Evolutionary conservation across 495 filamentous ascomycete species (phyloP), one percentile per base, ranked within the genome.

Genomic region (Copromyces sp.): DNA sequence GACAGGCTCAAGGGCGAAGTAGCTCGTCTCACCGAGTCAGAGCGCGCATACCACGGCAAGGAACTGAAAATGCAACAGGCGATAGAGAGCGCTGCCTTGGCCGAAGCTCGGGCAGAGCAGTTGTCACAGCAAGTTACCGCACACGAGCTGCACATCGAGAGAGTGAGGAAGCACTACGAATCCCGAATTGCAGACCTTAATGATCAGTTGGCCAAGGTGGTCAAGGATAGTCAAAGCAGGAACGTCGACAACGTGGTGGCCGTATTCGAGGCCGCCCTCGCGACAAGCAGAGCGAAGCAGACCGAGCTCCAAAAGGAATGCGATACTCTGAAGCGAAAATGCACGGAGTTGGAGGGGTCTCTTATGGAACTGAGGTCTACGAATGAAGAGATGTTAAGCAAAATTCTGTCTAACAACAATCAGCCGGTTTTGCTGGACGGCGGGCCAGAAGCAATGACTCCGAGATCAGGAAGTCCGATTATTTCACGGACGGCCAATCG

Each of bases 21-120:
- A 4, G 84, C 87, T 24, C 82, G 84, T 20, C 84, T 91, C n/a
- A 83, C 87, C 16, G 80, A 81, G 2, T 84, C 83, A 70, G 81
- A 92, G 53, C 84, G 85, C 17, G 84, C 83, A 38, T 88, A 86
- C 72, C 89, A 92, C 77, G 85, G 85, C 47, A 85, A 83, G 37
- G 87, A 89, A 68, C 77, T 83, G 20, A 88, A 88, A 69, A 85
- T 86, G 65, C 81, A 87, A 72, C 78, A 77, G 29, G 83, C 85
- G 4, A 83, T 85, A 72, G 80, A 84, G 39, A 84, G 85, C 47
- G 84, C 86, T 5, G 87, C 88, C 32, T 81, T 82, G 32, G 82
- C 87, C 20, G 78, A 86, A 45, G 83, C 79, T 68, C 84, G 87
- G 47, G 83, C 87, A 9, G 82, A 89, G 71, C 80, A 83, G 69